Evolutionary conservation across 2,329 filamentous ascomycete genomes (phyloP).

Genomic region (Cladosporium cucumerinum): DNA sequence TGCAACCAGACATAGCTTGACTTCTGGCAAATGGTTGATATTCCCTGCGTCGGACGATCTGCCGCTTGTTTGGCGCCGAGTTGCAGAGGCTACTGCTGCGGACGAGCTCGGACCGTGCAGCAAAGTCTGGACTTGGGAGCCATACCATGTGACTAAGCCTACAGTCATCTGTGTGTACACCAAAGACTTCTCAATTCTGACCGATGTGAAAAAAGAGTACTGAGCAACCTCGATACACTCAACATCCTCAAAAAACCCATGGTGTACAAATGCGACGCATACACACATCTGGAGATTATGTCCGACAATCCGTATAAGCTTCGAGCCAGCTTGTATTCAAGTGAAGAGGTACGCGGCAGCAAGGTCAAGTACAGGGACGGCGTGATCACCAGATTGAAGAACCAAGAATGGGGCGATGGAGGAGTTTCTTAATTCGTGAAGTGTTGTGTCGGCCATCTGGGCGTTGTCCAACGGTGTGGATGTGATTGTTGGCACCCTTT

Average conservation of each 20-base stretch:
- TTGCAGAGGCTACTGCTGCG: slow-evolving; percentile 65
- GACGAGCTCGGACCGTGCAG: slow-evolving; percentile 69
- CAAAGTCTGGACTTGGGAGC: slow-evolving; percentile 64
- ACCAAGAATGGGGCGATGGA: background rate
- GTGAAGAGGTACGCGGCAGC: slow-evolving; percentile 32
- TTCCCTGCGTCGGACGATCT: slow-evolving; percentile 57
- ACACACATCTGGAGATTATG: slow-evolving; percentile 43
- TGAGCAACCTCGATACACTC: slow-evolving; percentile 57
- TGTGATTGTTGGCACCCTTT: background rate
- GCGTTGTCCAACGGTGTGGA: background rate
- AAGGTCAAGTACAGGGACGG: slow-evolving; percentile 22
- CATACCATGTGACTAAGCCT: slow-evolving; percentile 40
- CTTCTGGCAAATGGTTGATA: slow-evolving; percentile 76
- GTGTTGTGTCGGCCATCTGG: background rate
- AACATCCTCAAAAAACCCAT: slow-evolving; percentile 52
- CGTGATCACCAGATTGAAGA: slow-evolving; percentile 20
- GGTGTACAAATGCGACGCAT: slow-evolving; percentile 69
- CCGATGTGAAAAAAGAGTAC: slow-evolving; percentile 66
- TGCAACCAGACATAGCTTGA: slow-evolving; percentile 57
- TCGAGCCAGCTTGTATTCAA: slow-evolving; percentile 43
- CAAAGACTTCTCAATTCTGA: slow-evolving; percentile 64
- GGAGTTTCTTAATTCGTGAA: slow-evolving; percentile 1
- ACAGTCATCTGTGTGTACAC: slow-evolving; percentile 75
- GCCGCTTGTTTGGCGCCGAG: slow-evolving; percentile 60
- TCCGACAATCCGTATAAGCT: slow-evolving; percentile 41